phyloP scores from a whole-genome alignment of 1,284 basidiomycete species.

The Rhodotorula sp. region DNA sequence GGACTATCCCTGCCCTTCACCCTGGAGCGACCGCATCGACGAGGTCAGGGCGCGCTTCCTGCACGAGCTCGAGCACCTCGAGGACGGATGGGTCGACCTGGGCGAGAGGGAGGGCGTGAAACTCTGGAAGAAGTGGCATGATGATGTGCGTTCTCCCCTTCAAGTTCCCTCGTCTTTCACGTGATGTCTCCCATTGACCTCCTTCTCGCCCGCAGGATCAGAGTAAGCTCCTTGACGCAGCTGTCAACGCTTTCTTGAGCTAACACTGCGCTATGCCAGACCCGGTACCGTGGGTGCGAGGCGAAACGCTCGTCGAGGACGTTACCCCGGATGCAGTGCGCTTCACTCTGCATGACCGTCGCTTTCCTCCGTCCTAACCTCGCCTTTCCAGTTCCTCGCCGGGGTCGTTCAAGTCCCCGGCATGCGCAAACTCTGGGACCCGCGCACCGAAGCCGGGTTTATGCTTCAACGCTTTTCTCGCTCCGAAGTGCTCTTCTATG shows the following conservation, averaged over 20 bases:
- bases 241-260: too few species aligned
- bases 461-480: slow-evolving; percentile 26
- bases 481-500: slow-evolving; percentile 27
- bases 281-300: slow-evolving; percentile 17
- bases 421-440: slow-evolving; percentile 35
- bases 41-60: slow-evolving; percentile 20
- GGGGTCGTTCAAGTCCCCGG: slow-evolving; percentile 33
- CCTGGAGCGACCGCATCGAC: slow-evolving; percentile 20
- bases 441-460: slow-evolving; percentile 18
- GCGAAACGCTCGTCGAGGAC: slow-evolving; percentile 27
- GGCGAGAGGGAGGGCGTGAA: slow-evolving; percentile 24
- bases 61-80: slow-evolving; percentile 3
- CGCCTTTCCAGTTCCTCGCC: slow-evolving; percentile 18
- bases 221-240: neutral
- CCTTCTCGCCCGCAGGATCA: neutral
- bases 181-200: neutral
- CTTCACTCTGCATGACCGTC: too few species aligned
- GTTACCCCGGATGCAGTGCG: slow-evolving; percentile 28
- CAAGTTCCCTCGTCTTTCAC: neutral
- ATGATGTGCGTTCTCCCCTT: slow-evolving; percentile 7
- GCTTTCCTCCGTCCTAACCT: neutral
- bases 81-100: slow-evolving; percentile 15
- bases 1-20: slow-evolving; percentile 14
- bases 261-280: neutral
- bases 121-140: slow-evolving; percentile 16